Conservation (phyloP, 345 rosid species). For the Theobroma cacao region DNA sequence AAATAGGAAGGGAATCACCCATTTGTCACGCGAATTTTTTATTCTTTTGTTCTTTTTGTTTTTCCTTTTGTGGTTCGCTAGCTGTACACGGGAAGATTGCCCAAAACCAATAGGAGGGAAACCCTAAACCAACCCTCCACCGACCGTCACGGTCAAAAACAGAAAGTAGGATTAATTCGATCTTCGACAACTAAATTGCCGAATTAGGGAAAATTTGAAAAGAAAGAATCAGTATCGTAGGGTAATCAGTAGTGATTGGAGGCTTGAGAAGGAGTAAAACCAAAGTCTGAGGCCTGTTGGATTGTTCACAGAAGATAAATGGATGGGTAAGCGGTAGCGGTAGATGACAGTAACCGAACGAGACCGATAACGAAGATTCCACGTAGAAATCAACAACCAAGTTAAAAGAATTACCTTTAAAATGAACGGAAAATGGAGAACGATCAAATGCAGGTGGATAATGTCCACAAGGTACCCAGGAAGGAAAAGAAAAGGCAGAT, state of each 20-base stretch:
- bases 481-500: not conserved
- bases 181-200: not conserved
- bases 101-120: not conserved
- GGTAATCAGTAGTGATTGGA: not conserved
- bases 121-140: not conserved
- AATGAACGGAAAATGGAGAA: not conserved
- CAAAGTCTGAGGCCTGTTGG: not conserved
- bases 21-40: slow-evolving; percentile 22
- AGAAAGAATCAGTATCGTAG: not conserved
- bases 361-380: not conserved
- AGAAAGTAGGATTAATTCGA: not conserved
- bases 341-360: not conserved
- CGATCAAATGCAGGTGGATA: not conserved
- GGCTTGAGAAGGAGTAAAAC: not conserved
- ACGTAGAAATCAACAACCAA: not conserved
- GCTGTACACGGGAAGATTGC: not conserved
- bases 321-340: not conserved
- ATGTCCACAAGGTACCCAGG: not conserved
- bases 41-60: no score
- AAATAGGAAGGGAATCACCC: slow-evolving; percentile 58
- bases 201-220: not conserved
- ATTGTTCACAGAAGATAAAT: not conserved
- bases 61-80: not conserved
- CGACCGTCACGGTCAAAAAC: not conserved
- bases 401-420: not conserved